Base-by-base conservation (phyloP, 768 basidiomycete genomes). In the Russula brevipes region DNA sequence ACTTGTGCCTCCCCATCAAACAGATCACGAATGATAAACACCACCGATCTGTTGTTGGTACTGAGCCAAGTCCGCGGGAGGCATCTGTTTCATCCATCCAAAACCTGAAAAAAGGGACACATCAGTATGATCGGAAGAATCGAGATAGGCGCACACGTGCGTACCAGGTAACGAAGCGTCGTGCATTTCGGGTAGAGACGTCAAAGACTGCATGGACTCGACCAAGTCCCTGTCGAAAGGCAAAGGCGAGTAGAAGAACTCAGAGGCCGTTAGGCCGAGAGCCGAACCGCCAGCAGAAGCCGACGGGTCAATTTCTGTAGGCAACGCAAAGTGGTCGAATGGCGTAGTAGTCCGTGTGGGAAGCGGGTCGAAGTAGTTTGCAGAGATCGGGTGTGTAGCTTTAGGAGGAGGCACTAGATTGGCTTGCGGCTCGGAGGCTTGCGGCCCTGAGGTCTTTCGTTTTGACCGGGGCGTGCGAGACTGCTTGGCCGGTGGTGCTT, bases 51-150 rank as follows among this genome's bases (percentile, higher is more conserved):
- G 58, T 19, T 38, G 53, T 24, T 64, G 53, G 17, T 51, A 51
- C 59, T 64, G 54, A 38, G 33, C 30, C n/a, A 55, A 51, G 24
- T 64, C 47, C 35, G 31, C 33, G 10, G 66, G 64, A 1, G 64
- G 66, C 64, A 67, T 66, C 47, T 66, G 66, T n/a, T 46, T 60
- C 64, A 66, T 66, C 66, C 60, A 66, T 12, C 64, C 64, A 61
- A 66, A 66, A 5, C 64, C 66, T 66, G 31, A 36, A 2, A 24
- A 30, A 51, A 33, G 10, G 39, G 19, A 17, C 19, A 7, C 4
- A 24, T 55, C 19, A 53, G 36, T 36, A 9, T 5, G 9, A 51
- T 42, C 4, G 33, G n/a, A 54, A 42, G 24, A 33, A 31, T 24
- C 7, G 17, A 31, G 31, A 36, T 19, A 47, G 2, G 7, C 14